Percentiles rank a stretch among this genome's conserved stretches.
These are phyloP conservation scores for Sophora flavescens DNA, from an alignment of 306 rosid species.

Conservation along the genomic window DNA sequence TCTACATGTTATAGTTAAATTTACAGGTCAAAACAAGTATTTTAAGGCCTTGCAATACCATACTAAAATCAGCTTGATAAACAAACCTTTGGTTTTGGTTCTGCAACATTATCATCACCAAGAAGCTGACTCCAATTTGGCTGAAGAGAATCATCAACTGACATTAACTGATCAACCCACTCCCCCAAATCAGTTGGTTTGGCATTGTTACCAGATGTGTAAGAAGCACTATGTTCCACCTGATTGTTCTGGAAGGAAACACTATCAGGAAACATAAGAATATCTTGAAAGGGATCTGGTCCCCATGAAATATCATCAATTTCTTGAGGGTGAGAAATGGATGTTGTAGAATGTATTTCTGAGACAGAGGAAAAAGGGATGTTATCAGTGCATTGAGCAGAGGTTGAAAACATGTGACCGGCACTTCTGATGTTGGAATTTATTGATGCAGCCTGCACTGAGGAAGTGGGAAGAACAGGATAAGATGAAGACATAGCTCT, in stretches of 20 bases:
- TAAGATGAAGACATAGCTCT: slow-evolving; percentile 58
- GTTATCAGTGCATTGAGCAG: slow-evolving; percentile 45
- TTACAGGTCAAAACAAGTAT: neutral
- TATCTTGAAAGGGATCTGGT: slow-evolving; percentile 56
- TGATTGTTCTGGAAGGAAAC: slow-evolving; percentile 58
- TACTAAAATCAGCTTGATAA: neutral
- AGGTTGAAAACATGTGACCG: slow-evolving; percentile 51
- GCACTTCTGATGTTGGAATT: slow-evolving; percentile 47
- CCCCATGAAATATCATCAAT: slow-evolving; percentile 54
- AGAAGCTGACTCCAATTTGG: slow-evolving; percentile 67
- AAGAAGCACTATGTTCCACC: slow-evolving; percentile 53
- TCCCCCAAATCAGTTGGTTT: slow-evolving; percentile 57
- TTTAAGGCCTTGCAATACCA: no score
- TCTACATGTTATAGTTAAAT: neutral
- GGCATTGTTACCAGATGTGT: slow-evolving; percentile 50
- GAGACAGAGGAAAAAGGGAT: slow-evolving; percentile 46
- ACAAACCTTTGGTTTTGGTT: slow-evolving; percentile 61
- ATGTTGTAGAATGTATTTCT: slow-evolving; percentile 51
- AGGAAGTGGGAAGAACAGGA: slow-evolving; percentile 50
- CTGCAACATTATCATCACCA: slow-evolving; percentile 47
- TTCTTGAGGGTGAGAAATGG: slow-evolving; percentile 51
- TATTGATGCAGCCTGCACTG: slow-evolving; percentile 53
- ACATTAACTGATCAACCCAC: slow-evolving; percentile 63
- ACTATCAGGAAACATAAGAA: slow-evolving; percentile 55
- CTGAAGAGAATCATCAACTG: slow-evolving; percentile 53